Evolutionary conservation across 768 basidiomycete species (phyloP), one percentile per base, ranked within the genome.

Genomic region (Panaeolus cyanescens): DNA sequence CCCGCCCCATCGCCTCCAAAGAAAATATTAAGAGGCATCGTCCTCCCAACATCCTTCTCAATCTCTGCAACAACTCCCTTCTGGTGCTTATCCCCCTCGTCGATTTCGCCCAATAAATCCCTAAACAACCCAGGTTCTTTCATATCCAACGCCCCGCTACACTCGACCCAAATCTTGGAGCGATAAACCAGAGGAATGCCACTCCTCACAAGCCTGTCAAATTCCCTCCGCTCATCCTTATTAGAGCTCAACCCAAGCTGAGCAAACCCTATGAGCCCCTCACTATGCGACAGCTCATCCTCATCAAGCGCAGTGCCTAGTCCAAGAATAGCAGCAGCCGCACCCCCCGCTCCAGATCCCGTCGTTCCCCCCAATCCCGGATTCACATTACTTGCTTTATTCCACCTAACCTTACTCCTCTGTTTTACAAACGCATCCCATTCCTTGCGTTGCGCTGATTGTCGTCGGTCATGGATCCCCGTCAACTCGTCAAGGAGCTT

Each of bases 1-100:
- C 97, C 97, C 0, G 88, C 92, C 0, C 97, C 97, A 73, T 97
- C 95, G 0, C 96, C 95, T 0, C 95, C 97, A 77, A 98, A 99
- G 80, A 97, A 99, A 31, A 99, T 85, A 69, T 97, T 97, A 42
- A 94, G 75, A 0, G 96, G 95, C 91, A 96, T 90, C 67, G 95
- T 92, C 81, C 91, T 75, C 63, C 91, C 89, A 0, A 95, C 91
- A 69, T 99, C 96, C 76, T 99, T 98, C 79, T 98, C 97, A 61
- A 99, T 99, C 76, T 99, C 97, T 39, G 75, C 79, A 56, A 77
- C 74, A 13, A 89, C 88, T 31, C 81, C 72, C 6, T 50, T 50
- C 45, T 50, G 45, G 19, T 50, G 45, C 25, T 50, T 50, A 37
- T 76, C 84, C 28, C 76, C 72, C 1, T 74, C 79, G 30, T 80